A percentile compares a stretch with the other conserved stretches of the same genome.
phyloP scores from a whole-genome alignment of 2,329 filamentous ascomycete genomes.

The Leptographium lundbergii region DNA sequence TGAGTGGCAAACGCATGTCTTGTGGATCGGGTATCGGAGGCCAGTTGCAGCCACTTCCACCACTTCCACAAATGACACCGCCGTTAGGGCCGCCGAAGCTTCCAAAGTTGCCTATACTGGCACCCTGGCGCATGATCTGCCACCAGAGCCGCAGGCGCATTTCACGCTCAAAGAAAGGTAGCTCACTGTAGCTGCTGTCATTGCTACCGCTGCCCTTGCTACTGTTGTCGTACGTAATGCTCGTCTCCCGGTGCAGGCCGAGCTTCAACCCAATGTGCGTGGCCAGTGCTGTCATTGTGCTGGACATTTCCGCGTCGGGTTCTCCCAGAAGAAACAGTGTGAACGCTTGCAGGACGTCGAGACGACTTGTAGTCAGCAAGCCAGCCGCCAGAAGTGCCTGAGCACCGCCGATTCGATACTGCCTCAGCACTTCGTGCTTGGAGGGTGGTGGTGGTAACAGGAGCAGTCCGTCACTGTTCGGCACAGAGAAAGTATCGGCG shows the following conservation, averaged over 20 bases:
- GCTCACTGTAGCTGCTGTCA: neutral
- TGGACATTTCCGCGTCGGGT: constrained; percentile 17
- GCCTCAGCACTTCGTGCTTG: constrained; percentile 8
- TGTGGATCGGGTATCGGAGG: constrained; percentile 23
- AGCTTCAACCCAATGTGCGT: constrained; percentile 18
- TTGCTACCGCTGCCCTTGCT: neutral
- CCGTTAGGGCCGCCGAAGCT: neutral
- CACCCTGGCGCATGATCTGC: constrained; percentile 24
- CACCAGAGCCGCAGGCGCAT: constrained; percentile 42
- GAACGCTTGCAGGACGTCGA: constrained; percentile 20
- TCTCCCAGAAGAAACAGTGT: constrained; percentile 18
- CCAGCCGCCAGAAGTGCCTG: constrained; percentile 16
- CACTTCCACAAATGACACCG: neutral
- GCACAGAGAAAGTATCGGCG: neutral
- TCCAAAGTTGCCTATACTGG: neutral
- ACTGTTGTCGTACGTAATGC: constrained; percentile 1
- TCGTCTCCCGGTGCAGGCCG: constrained; percentile 25
- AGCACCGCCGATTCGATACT: constrained; percentile 15
- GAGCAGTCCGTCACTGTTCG: too few relatives aligned
- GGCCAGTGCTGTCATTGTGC: constrained; percentile 13
- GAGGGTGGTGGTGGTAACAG: neutral
- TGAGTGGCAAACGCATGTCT: constrained; percentile 41
- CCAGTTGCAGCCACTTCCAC: constrained; percentile 23
- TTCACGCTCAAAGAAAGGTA: constrained; percentile 39
- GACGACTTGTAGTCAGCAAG: constrained; percentile 15